These are phyloP conservation scores for Pyrenophora teres DNA, from an alignment of 2,329 filamentous ascomycete species.

Conservation along the genomic window DNA sequence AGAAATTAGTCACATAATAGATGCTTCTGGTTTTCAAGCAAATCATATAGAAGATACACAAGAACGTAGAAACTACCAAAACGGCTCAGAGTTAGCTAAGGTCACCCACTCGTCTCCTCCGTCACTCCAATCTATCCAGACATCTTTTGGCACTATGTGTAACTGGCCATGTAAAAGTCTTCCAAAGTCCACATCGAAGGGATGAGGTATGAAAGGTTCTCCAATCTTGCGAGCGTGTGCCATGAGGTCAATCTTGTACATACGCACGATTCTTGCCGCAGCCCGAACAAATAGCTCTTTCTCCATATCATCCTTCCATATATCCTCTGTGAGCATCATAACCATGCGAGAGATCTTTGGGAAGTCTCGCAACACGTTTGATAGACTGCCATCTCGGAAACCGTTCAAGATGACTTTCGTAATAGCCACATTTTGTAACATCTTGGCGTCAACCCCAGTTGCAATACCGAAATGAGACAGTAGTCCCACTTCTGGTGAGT, in stretches of 20 bases:
- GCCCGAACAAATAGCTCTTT: conserved; percentile 23
- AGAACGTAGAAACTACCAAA: conserved; percentile 3
- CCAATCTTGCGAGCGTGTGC: background rate
- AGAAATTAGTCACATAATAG: no score
- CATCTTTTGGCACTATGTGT: conserved; percentile 12
- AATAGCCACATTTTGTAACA: conserved; percentile 19
- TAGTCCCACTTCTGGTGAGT: conserved; percentile 24
- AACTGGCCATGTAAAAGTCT: conserved; percentile 6
- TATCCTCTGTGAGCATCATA: conserved; percentile 22
- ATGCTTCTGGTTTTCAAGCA: no score
- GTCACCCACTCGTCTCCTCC: conserved; percentile 16
- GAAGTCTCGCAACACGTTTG: conserved; percentile 26
- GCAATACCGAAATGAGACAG: conserved; percentile 26
- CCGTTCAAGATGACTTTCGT: conserved; percentile 21
- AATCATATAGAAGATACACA: no score
- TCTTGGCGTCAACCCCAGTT: conserved; percentile 8
- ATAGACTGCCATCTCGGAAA: conserved; percentile 23
- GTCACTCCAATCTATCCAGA: conserved; percentile 19
- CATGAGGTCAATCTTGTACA: conserved; percentile 22
- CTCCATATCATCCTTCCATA: conserved; percentile 1
- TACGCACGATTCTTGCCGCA: conserved; percentile 22
- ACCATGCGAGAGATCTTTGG: conserved; percentile 21
- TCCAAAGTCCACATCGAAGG: conserved; percentile 20
- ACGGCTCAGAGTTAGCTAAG: conserved; percentile 11
- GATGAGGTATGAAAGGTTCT: background rate